Conservation (phyloP, 176 grass and related monocot species). For the Chloris gayana region DNA sequence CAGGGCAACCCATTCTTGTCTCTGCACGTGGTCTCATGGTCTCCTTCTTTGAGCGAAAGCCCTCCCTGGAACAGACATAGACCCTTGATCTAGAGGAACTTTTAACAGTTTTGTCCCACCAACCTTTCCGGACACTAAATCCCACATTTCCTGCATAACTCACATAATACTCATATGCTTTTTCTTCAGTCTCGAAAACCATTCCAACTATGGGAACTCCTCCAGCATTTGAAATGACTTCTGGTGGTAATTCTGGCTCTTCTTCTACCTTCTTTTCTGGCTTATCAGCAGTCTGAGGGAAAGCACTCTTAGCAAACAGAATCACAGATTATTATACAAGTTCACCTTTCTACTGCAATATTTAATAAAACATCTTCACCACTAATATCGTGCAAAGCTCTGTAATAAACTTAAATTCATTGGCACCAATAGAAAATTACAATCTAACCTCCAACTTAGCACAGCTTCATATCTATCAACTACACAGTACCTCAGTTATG, state of each 20-base stretch:
- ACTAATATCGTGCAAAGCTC: too few relatives aligned
- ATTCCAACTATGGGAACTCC: constrained; percentile 91
- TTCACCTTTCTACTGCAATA: neutral
- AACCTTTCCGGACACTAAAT: constrained; percentile 84
- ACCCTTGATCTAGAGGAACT: constrained; percentile 65
- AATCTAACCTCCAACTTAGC: neutral
- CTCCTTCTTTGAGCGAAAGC: constrained; percentile 76
- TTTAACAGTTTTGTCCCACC: constrained; percentile 87
- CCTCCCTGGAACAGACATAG: constrained; percentile 91
- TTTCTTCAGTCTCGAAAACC: constrained; percentile 87
- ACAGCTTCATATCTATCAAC: constrained; percentile 1
- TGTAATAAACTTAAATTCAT: neutral
- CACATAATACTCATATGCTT: constrained; percentile 81
- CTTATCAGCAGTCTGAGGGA: constrained; percentile 59
- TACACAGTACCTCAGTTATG: neutral
- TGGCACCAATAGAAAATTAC: neutral
- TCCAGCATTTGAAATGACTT: constrained; percentile 67
- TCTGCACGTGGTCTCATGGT: constrained; percentile 69
- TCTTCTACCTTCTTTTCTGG: constrained; percentile 62
- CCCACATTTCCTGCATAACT: constrained; percentile 82
- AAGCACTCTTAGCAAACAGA: constrained; percentile 24
- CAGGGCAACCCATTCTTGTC: constrained; percentile 75
- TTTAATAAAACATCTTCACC: neutral
- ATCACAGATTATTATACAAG: constrained; percentile 12
- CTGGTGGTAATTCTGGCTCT: constrained; percentile 65